Evolutionary conservation across 1,284 basidiomycete genomes (phyloP).

Genomic region (Marasmius oreades): DNA sequence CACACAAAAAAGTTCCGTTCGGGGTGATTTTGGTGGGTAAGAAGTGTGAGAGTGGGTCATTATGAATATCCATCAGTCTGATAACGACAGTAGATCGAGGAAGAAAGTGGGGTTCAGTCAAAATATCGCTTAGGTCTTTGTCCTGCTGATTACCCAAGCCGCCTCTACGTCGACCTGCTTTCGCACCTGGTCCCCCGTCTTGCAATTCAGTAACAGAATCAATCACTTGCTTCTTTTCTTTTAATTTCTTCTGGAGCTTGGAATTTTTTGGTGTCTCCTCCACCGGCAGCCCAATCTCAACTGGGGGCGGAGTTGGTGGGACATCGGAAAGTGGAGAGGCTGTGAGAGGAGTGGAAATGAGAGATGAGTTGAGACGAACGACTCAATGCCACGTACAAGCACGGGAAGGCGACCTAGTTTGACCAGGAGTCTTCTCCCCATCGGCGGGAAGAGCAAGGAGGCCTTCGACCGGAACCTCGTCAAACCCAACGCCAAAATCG

Average conservation of each 20-base stretch:
- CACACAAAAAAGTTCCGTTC: slow-evolving; percentile 73
- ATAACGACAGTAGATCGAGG: slow-evolving; percentile 80
- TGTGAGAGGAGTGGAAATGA: slow-evolving; percentile 25
- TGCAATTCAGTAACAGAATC: slow-evolving; percentile 81
- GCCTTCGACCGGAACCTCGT: slow-evolving; percentile 37
- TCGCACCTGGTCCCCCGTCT: slow-evolving; percentile 56
- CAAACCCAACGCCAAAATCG: slow-evolving; percentile 73
- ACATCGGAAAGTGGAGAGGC: slow-evolving; percentile 72
- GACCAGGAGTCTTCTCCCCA: slow-evolving; percentile 50
- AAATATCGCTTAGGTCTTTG: slow-evolving; percentile 70
- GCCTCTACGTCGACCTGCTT: slow-evolving; percentile 50
- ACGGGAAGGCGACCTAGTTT: slow-evolving; percentile 59
- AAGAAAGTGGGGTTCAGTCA: slow-evolving; percentile 78
- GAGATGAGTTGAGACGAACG: not conserved
- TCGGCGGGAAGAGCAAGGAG: slow-evolving; percentile 26
- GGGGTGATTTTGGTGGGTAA: slow-evolving; percentile 73
- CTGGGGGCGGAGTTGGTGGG: slow-evolving; percentile 68
- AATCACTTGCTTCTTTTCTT: slow-evolving; percentile 78
- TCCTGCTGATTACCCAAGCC: slow-evolving; percentile 55
- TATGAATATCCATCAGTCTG: slow-evolving; percentile 79
- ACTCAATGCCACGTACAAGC: slow-evolving; percentile 51
- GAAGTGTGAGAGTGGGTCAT: slow-evolving; percentile 84
- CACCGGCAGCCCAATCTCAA: slow-evolving; percentile 35
- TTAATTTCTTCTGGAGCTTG: slow-evolving; percentile 51
- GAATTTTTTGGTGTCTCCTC: slow-evolving; percentile 22